Conservation (phyloP, 2,329 filamentous ascomycete species). For the Chrysoporthe puriensis region DNA sequence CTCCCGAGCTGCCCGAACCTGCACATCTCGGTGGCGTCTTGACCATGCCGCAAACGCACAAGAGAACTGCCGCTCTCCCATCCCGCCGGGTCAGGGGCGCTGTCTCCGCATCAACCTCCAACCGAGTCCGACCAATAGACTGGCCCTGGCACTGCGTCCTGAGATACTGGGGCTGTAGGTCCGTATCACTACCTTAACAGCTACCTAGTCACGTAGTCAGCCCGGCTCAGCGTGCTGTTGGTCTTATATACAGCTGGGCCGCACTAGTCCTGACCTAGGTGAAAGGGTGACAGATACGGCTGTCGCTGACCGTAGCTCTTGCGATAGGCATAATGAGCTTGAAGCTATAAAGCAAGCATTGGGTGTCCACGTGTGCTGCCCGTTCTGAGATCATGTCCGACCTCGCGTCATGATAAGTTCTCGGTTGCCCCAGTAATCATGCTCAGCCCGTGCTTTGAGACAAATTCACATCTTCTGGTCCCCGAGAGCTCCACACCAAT, state of each 20-base stretch:
- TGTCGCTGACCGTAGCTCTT: background rate
- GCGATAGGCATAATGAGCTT: background rate
- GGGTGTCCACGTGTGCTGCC: background rate
- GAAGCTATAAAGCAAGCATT: background rate
- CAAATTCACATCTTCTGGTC: background rate
- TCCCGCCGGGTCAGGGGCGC: constrained; percentile 1
- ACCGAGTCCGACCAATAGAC: background rate
- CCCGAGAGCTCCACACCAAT: background rate
- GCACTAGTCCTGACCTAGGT: background rate
- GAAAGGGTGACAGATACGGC: background rate
- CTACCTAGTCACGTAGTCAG: background rate
- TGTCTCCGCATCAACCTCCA: background rate
- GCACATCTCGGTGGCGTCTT: background rate
- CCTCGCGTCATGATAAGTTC: background rate
- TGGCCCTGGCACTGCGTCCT: background rate
- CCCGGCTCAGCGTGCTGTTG: background rate
- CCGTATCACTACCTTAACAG: background rate
- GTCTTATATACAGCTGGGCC: background rate
- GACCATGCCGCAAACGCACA: background rate
- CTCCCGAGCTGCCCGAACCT: background rate
- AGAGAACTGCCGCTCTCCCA: constrained; percentile 8
- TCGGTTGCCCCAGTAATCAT: background rate
- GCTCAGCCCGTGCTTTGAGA: background rate
- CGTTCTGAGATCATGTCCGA: background rate
- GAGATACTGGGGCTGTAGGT: background rate